Conservation (phyloP, 2,329 filamentous ascomycete genomes). For the Fusarium sp. region DNA sequence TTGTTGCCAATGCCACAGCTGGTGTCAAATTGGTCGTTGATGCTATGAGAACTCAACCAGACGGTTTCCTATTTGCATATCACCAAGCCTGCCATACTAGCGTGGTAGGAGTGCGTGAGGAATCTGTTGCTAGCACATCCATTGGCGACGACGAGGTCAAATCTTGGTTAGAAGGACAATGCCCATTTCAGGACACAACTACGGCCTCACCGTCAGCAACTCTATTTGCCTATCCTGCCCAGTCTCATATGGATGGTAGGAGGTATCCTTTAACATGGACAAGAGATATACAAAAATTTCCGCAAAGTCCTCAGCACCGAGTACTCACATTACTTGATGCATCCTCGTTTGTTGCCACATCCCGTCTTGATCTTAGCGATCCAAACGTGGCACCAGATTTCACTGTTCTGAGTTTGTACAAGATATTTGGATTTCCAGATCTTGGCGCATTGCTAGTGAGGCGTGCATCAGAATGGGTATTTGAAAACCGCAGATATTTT, state of each 20-base stretch:
- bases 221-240: constrained; percentile 85
- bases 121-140: constrained; percentile 74
- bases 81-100: constrained; percentile 90
- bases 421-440: constrained; percentile 98
- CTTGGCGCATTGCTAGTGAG: constrained; percentile 87
- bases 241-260: constrained; percentile 92
- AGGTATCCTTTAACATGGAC: constrained; percentile 81
- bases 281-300: constrained; percentile 56
- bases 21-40: constrained; percentile 90
- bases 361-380: constrained; percentile 78
- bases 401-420: constrained; percentile 89
- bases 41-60: constrained; percentile 74
- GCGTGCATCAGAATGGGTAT: constrained; percentile 73
- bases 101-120: constrained; percentile 82
- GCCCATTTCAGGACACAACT: constrained; percentile 48
- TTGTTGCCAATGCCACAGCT: constrained; percentile 92
- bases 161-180: constrained; percentile 68
- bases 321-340: constrained; percentile 84
- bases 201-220: constrained; percentile 47
- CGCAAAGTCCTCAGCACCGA: constrained; percentile 37
- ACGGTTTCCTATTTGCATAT: constrained; percentile 86
- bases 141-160: constrained; percentile 75
- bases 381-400: constrained; percentile 80
- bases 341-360: constrained; percentile 83
- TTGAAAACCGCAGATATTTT: constrained; percentile 82